phyloP scores from a whole-genome alignment of 2,329 filamentous ascomycete species.

The Bipolaris cookei region DNA sequence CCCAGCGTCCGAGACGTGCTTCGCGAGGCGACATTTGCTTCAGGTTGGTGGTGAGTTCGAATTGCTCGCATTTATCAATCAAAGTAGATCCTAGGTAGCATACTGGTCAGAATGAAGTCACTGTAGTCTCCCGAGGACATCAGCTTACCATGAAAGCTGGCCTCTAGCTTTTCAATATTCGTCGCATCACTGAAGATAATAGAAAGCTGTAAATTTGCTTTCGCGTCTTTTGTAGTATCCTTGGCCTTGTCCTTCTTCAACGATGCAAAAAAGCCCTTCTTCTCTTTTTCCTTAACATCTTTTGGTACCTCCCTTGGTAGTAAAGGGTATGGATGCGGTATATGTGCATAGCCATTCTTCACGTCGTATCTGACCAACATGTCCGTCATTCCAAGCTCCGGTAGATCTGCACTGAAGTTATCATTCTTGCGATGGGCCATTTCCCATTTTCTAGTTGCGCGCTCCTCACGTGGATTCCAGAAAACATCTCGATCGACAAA shows the following conservation, averaged over 20 bases:
- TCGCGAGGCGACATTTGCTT: slow-evolving; percentile 46
- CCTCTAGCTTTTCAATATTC: slow-evolving; percentile 49
- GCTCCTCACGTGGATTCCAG: slow-evolving; percentile 69
- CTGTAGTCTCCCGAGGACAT: neutral
- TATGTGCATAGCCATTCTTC: slow-evolving; percentile 59
- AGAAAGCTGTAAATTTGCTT: slow-evolving; percentile 49
- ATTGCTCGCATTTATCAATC: slow-evolving; percentile 51
- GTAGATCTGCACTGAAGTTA: slow-evolving; percentile 51
- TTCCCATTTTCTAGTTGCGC: slow-evolving; percentile 69
- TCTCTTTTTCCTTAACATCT: slow-evolving; percentile 34
- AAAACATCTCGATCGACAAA: slow-evolving; percentile 70
- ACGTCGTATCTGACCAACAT: slow-evolving; percentile 71
- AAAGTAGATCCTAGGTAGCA: slow-evolving; percentile 43
- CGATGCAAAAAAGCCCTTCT: slow-evolving; percentile 45
- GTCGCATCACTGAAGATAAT: slow-evolving; percentile 51
- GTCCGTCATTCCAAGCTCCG: slow-evolving; percentile 68
- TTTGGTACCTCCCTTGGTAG: slow-evolving; percentile 56
- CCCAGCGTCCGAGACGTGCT: slow-evolving; percentile 53
- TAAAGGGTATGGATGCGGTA: slow-evolving; percentile 68
- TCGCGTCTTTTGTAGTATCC: slow-evolving; percentile 44
- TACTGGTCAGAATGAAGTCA: slow-evolving; percentile 11
- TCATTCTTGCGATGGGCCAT: slow-evolving; percentile 55
- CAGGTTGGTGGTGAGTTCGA: slow-evolving; percentile 48
- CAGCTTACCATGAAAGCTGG: slow-evolving; percentile 44
- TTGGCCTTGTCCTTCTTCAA: slow-evolving; percentile 46